Conservation (phyloP, 257 asterid species). For the Lithospermum erythrorhizon region DNA sequence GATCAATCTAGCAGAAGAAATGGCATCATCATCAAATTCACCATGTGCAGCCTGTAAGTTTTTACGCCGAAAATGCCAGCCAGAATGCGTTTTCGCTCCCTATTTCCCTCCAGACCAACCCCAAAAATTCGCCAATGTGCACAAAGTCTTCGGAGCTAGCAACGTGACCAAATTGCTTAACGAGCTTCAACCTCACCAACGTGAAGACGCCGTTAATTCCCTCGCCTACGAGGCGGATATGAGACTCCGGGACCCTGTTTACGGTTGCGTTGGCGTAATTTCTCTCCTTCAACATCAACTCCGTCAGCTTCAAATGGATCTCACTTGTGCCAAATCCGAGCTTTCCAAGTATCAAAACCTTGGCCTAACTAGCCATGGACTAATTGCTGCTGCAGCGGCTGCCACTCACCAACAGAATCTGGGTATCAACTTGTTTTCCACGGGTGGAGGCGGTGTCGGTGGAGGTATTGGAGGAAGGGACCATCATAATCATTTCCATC, state of each 20-base stretch:
- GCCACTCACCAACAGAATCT: constrained; percentile 35
- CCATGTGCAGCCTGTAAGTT: constrained; percentile 77
- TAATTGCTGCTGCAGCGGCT: constrained; percentile 16
- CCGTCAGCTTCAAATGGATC: constrained; percentile 65
- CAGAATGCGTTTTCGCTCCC: constrained; percentile 67
- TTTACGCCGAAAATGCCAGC: constrained; percentile 64
- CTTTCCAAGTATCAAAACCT: constrained; percentile 57
- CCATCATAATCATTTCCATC: constrained; percentile 40
- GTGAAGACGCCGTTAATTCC: constrained; percentile 65
- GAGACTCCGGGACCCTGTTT: constrained; percentile 75
- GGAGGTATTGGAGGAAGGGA: constrained; percentile 23
- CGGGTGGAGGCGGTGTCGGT: constrained; percentile 13
- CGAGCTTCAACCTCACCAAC: constrained; percentile 65
- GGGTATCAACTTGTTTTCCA: constrained; percentile 25
- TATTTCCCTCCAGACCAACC: constrained; percentile 78
- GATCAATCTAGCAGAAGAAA: background rate
- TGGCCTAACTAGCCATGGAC: constrained; percentile 26
- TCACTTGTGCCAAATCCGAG: constrained; percentile 67
- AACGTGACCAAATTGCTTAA: constrained; percentile 63
- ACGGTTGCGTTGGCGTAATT: constrained; percentile 76
- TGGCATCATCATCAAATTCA: constrained; percentile 50
- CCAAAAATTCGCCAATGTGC: constrained; percentile 57
- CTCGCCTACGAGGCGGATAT: constrained; percentile 66
- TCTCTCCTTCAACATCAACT: constrained; percentile 76
- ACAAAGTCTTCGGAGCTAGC: constrained; percentile 68